Percentiles rank a stretch among this genome's conserved stretches.
Conservation (phyloP, 176 grass and related monocot species). For the Zizania latifolia region DNA sequence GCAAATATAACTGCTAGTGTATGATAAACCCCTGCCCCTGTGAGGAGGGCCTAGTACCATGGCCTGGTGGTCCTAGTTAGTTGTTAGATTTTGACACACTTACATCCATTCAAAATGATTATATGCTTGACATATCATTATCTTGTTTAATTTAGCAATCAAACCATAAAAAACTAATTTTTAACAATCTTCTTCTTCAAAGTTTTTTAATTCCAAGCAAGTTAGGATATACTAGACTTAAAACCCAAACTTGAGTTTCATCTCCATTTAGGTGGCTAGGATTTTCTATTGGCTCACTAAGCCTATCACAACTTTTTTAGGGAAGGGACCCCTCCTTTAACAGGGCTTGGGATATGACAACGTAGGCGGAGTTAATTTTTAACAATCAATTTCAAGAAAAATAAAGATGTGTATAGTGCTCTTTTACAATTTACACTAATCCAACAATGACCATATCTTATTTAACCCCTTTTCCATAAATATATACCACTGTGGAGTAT, state of each 20-base stretch:
- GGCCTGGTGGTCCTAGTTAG: slow-evolving; percentile 18
- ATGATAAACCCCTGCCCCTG: slow-evolving; percentile 29
- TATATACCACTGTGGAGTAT: not conserved
- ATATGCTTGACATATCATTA: not conserved
- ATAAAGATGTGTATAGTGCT: not conserved
- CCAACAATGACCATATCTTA: not conserved
- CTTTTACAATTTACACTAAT: slow-evolving; percentile 1
- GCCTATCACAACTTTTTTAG: no score
- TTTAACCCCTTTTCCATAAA: not conserved
- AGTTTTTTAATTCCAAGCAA: no score
- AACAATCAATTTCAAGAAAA: not conserved
- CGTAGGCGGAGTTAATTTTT: no score
- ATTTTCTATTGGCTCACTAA: no score
- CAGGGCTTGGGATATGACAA: no score
- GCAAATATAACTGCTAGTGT: slow-evolving; percentile 31
- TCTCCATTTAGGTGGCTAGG: no score
- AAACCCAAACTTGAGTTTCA: no score
- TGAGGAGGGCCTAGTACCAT: slow-evolving; percentile 28
- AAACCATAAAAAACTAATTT: not conserved
- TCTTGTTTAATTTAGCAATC: not conserved
- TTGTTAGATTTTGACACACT: slow-evolving; percentile 25
- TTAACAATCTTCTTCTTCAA: no score
- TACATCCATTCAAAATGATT: slow-evolving; percentile 12
- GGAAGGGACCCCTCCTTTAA: no score
- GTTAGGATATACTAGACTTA: no score